Percentiles rank a stretch among this genome's conserved stretches.
phyloP scores from a whole-genome alignment of 192 early-diverging fungal species.

The Mortierella alpina region DNA sequence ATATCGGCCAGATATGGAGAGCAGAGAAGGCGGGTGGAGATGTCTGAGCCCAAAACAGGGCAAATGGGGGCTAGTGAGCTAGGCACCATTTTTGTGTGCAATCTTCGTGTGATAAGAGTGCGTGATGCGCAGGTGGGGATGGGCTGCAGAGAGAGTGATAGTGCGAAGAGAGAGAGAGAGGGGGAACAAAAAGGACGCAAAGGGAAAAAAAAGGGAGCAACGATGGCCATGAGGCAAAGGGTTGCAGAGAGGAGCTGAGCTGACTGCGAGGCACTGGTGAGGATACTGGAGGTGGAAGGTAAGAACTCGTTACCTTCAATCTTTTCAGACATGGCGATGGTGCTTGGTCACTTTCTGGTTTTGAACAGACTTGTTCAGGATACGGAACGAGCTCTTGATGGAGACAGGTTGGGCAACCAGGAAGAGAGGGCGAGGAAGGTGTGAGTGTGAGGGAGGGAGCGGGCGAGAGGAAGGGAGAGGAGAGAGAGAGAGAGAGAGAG shows the following conservation, averaged over 20 bases:
- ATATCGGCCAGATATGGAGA: too few species aligned
- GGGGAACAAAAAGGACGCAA: background rate
- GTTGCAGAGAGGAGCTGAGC: too few species aligned
- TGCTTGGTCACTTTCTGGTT: background rate
- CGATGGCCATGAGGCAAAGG: background rate
- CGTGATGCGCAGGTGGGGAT: too few species aligned
- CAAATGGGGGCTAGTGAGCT: background rate
- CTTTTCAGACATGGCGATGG: conserved; percentile 29
- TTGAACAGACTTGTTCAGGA: conserved; percentile 37
- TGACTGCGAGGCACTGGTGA: too few species aligned
- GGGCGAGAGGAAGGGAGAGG: conserved; percentile 7
- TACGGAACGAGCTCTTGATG: conserved; percentile 20
- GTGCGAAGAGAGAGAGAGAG: background rate
- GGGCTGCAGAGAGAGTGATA: background rate
- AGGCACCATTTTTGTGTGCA: background rate
- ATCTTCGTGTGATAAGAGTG: background rate
- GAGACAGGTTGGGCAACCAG: conserved; percentile 31
- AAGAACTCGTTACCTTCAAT: conserved; percentile 34
- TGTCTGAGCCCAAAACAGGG: background rate
- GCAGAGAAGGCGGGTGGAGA: background rate
- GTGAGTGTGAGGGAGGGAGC: background rate
- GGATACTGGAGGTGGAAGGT: background rate
- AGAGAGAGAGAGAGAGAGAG: background rate
- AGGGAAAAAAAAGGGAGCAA: background rate
- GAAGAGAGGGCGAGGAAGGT: background rate